Evolutionary conservation across 2,329 filamentous ascomycete genomes (phyloP), one percentile per base, ranked within the genome.

Genomic region (Juglanconis oblonga): DNA sequence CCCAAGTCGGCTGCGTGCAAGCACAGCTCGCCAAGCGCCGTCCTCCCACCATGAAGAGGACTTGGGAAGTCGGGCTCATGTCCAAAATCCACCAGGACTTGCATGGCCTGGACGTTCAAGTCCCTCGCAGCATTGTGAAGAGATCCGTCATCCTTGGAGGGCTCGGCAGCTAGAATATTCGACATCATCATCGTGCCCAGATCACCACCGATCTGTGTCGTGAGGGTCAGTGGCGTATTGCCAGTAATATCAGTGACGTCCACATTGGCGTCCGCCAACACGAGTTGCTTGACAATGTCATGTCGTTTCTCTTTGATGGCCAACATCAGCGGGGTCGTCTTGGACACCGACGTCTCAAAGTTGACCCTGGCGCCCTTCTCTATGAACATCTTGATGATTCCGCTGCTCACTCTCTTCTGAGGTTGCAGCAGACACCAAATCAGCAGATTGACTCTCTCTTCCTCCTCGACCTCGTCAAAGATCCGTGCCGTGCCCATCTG

Each of bases 1-100:
- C 74, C 75, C 0, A 70, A 71, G 57, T 80, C 76, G 1, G 81
- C 79, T 0, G 82, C 81, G 58, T 82, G 81, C 6, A 85, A 73
- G 61, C 86, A 89, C 3, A 89, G 72, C 62, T 90, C 87, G 0
- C 82, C 86, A 0, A 90, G 74, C 0, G 86, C 85, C 61, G 81
- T 87, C 49, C 87, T 80, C 0, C 87, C 87, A 14, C 78, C 79
- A 64, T 89, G 86, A 1, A 86, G 73, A 3, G 82, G 78, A 55
- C 83, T 88, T 0, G 87, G 86, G 58, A 87, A 89, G 67, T 89
- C 86, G 0, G 84, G 78, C 14, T 87, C 82, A 61, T 89, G 87
- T 1, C 81, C 83, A 62, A 82, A 74, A 50, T 86, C 75, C 5
- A 88, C 72, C 1, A 90, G 74, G 1, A 85, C 74, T 53, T 78